Evolutionary conservation across 805 yeast genomes (phyloP).

Genomic region (Wickerhamomyces tratensis): DNA sequence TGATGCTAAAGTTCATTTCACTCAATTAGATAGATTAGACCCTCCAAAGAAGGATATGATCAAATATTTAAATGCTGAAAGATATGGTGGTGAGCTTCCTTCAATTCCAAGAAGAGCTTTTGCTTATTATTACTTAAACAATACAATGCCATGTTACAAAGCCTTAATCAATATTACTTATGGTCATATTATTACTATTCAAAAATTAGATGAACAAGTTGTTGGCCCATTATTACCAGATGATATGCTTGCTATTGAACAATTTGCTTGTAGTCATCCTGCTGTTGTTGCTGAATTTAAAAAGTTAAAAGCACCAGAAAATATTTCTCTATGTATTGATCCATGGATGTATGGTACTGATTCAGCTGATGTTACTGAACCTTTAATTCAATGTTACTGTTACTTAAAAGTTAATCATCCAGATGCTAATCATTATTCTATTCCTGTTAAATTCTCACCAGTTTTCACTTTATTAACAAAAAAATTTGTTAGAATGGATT

Average conservation of each 20-base stretch:
- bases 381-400: slow-evolving; percentile 67
- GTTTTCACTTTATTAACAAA: slow-evolving; percentile 54
- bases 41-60: slow-evolving; percentile 74
- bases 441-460: slow-evolving; percentile 66
- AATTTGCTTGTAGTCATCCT: slow-evolving; percentile 42
- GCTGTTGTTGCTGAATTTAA: slow-evolving; percentile 51
- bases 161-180: slow-evolving; percentile 59
- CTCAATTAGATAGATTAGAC: slow-evolving; percentile 59
- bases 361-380: slow-evolving; percentile 37
- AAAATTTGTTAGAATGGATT: slow-evolving; percentile 63
- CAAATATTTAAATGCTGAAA: slow-evolving; percentile 59
- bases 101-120: slow-evolving; percentile 60
- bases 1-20: slow-evolving; percentile 48
- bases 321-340: slow-evolving; percentile 47
- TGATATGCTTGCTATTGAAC: slow-evolving; percentile 48
- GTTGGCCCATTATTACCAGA: slow-evolving; percentile 68
- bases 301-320: slow-evolving; percentile 51
- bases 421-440: slow-evolving; percentile 68
- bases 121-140: slow-evolving; percentile 54
- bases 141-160: slow-evolving; percentile 46
- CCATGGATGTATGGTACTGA: slow-evolving; percentile 88
- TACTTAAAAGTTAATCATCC: slow-evolving; percentile 60
- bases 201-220: slow-evolving; percentile 46
- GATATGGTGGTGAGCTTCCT: slow-evolving; percentile 41
- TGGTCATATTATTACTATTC: slow-evolving; percentile 51